These are phyloP conservation scores for Fusarium domesticum DNA, from an alignment of 2,329 filamentous ascomycete genomes.

Conservation along the genomic window DNA sequence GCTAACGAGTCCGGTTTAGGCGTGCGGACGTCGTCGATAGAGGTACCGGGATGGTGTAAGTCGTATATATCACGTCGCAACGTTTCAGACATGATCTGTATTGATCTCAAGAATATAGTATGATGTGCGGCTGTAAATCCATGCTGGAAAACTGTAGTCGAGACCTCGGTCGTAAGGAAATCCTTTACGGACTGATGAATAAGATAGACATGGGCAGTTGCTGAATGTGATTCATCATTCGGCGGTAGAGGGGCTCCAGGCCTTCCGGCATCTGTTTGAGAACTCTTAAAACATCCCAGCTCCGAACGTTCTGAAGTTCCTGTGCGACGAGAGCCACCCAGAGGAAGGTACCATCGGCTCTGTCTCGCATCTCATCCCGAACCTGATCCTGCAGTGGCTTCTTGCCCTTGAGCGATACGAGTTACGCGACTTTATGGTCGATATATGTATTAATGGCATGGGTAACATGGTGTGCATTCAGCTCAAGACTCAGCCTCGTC, in stretches of 20 bases:
- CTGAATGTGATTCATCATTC: no score
- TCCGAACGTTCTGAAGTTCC: no score
- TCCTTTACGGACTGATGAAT: background rate
- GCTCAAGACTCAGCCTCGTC: conserved; percentile 34
- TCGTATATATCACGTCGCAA: background rate
- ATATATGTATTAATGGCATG: conserved; percentile 37
- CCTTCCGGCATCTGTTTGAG: no score
- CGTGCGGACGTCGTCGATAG: background rate
- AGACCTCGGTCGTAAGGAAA: background rate
- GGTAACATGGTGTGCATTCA: conserved; percentile 36
- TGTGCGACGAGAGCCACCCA: conserved; percentile 30
- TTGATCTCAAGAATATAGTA: background rate
- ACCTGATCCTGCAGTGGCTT: no score
- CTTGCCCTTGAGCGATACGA: conserved; percentile 26
- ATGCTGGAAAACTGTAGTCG: background rate
- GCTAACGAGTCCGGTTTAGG: background rate
- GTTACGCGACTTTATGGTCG: conserved; percentile 30
- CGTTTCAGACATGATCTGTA: background rate
- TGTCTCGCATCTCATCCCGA: conserved; percentile 19
- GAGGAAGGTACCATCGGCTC: conserved; percentile 37
- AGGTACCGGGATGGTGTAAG: background rate
- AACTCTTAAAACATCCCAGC: no score
- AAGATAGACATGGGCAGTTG: no score
- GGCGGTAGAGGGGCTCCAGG: no score
- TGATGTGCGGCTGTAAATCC: background rate